Conservation (phyloP, 2,329 filamentous ascomycete genomes). For the Calycina herbarum region DNA sequence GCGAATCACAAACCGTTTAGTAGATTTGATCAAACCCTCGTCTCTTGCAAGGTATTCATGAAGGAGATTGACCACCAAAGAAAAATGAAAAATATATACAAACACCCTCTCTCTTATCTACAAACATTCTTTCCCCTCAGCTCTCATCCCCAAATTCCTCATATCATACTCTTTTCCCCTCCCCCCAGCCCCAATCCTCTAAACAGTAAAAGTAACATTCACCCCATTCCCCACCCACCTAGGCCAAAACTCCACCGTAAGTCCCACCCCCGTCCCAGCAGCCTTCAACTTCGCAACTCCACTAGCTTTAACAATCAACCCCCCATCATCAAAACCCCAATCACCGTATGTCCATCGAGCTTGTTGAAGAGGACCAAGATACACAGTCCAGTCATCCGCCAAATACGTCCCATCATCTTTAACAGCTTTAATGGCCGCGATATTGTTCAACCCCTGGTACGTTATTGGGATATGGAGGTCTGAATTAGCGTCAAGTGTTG, state of each 20-base stretch:
- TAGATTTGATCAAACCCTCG: too few relatives aligned
- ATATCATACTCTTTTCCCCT: not conserved
- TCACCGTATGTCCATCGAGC: constrained; percentile 48
- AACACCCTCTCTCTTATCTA: too few relatives aligned
- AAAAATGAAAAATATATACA: too few relatives aligned
- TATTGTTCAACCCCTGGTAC: constrained; percentile 50
- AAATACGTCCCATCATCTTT: constrained; percentile 50
- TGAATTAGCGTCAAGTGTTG: not conserved
- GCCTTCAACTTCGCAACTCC: constrained; percentile 49
- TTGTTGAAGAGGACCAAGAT: constrained; percentile 52
- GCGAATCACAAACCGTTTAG: too few relatives aligned
- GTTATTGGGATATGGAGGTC: constrained; percentile 50
- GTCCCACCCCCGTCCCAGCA: constrained; percentile 47
- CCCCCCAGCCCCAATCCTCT: too few relatives aligned
- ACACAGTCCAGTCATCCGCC: constrained; percentile 57
- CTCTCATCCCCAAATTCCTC: not conserved
- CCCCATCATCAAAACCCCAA: constrained; percentile 50
- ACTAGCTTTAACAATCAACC: constrained; percentile 48
- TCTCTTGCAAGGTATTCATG: too few relatives aligned
- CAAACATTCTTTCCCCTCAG: not conserved
- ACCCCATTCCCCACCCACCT: not conserved
- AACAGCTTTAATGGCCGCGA: constrained; percentile 53
- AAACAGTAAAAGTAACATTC: not conserved
- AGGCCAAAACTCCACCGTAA: constrained; percentile 42
- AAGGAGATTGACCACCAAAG: too few relatives aligned